Evolutionary conservation across 2,329 filamentous ascomycete genomes (phyloP).

Genomic region (Diaporthe ampelina): DNA sequence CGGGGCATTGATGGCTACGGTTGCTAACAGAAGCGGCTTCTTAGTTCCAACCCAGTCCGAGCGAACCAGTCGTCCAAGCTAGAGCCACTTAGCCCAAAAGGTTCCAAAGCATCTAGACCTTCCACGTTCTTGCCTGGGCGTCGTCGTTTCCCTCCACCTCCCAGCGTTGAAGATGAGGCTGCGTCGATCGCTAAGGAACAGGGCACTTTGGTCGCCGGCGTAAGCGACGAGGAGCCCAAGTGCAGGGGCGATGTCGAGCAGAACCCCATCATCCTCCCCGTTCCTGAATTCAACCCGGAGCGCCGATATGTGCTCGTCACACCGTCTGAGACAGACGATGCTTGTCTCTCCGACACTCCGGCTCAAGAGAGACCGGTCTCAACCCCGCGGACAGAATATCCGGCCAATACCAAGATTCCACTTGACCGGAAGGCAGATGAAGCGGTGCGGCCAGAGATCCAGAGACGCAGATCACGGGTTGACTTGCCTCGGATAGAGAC

Average conservation of each 20-base stretch:
- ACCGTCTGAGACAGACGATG: constrained; percentile 46
- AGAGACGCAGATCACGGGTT: constrained; percentile 53
- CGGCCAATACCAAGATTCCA: constrained; percentile 58
- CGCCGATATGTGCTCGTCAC: constrained; percentile 74
- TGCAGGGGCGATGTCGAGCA: constrained; percentile 78
- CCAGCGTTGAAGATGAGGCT: constrained; percentile 78
- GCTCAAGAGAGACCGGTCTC: constrained; percentile 33
- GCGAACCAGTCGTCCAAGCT: constrained; percentile 39
- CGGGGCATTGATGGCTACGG: not conserved
- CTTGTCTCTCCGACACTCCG: constrained; percentile 34
- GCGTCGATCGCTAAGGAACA: constrained; percentile 74
- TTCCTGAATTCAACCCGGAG: constrained; percentile 72
- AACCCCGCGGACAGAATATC: constrained; percentile 49
- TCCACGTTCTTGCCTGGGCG: not conserved
- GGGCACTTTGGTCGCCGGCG: constrained; percentile 53
- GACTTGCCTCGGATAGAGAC: constrained; percentile 63
- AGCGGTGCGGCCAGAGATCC: constrained; percentile 44
- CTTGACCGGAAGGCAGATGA: constrained; percentile 46
- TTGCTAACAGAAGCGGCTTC: constrained; percentile 21
- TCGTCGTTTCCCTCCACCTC: constrained; percentile 68
- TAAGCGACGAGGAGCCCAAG: constrained; percentile 67
- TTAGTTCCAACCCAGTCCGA: constrained; percentile 36
- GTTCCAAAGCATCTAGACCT: constrained; percentile 1
- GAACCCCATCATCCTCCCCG: constrained; percentile 74
- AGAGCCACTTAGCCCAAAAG: constrained; percentile 6